Evolutionary conservation across 306 rosid genomes (phyloP).

Genomic region (Lotus japonicus): DNA sequence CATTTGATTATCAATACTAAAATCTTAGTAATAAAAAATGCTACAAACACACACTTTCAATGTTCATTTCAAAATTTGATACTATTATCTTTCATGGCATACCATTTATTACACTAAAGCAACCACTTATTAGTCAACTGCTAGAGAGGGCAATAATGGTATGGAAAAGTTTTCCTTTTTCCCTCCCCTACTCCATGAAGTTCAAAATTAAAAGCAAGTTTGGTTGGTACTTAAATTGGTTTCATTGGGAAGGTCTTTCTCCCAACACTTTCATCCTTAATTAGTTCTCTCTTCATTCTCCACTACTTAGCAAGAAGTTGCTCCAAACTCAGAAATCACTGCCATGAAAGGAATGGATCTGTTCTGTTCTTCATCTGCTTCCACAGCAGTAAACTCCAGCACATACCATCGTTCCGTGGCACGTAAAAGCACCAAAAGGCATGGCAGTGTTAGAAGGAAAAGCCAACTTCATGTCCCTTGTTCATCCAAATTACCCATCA

Average conservation of each 20-base stretch:
- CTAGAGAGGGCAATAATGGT: background rate
- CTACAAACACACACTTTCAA: too few relatives aligned
- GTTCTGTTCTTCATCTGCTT: slow-evolving; percentile 52
- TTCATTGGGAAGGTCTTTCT: slow-evolving; percentile 8
- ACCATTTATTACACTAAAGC: too few relatives aligned
- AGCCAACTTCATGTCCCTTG: slow-evolving; percentile 37
- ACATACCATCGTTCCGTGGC: slow-evolving; percentile 14
- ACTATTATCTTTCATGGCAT: too few relatives aligned
- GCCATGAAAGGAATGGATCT: slow-evolving; percentile 45
- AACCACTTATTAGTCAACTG: too few relatives aligned
- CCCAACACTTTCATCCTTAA: background rate
- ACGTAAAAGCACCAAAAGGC: slow-evolving; percentile 21
- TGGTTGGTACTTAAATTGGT: background rate
- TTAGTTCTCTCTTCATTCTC: background rate
- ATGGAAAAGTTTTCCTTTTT: background rate
- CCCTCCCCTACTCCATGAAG: background rate
- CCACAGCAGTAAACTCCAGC: slow-evolving; percentile 37
- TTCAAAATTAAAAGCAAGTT: slow-evolving; percentile 17
- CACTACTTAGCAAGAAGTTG: background rate
- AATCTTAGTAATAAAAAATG: too few relatives aligned
- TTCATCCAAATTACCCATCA: slow-evolving; percentile 45
- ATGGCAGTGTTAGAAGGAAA: background rate
- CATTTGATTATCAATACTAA: too few relatives aligned
- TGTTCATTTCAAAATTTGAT: too few relatives aligned
- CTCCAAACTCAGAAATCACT: background rate